Conservation (phyloP, 176 grass and related monocot species). For the Leersia perrieri region DNA sequence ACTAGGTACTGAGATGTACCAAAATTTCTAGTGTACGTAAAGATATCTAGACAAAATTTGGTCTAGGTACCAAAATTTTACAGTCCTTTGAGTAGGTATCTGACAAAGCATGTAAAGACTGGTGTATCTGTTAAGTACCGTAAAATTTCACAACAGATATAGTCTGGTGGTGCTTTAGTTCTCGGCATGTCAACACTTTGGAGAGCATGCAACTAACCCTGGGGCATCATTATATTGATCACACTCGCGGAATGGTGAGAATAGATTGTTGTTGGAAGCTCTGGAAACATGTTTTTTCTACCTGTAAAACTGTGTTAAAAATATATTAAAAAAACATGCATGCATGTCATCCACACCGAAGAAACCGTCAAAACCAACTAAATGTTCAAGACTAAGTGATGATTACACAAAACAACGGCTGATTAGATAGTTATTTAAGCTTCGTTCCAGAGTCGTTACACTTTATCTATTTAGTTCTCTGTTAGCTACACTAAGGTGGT, state of each 20-base stretch:
- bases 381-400: not conserved
- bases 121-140: too few relatives aligned
- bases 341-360: not conserved
- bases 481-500: not conserved
- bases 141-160: too few relatives aligned
- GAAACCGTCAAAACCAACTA: not conserved
- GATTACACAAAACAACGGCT: not conserved
- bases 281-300: not conserved
- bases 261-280: not conserved
- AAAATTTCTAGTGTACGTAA: too few relatives aligned
- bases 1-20: too few relatives aligned
- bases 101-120: too few relatives aligned
- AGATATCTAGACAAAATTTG: too few relatives aligned
- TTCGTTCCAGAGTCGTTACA: not conserved
- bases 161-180: too few relatives aligned
- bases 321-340: not conserved
- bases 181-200: too few relatives aligned
- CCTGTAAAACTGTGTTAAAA: not conserved
- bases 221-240: too few relatives aligned
- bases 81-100: too few relatives aligned
- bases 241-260: not conserved
- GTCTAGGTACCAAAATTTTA: too few relatives aligned
- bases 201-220: too few relatives aligned
- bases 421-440: not conserved
- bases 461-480: not conserved